These are phyloP conservation scores for Paraurostyla sp. DNA, from an alignment of 73 alveolate genomes.

Conservation along the genomic window DNA sequence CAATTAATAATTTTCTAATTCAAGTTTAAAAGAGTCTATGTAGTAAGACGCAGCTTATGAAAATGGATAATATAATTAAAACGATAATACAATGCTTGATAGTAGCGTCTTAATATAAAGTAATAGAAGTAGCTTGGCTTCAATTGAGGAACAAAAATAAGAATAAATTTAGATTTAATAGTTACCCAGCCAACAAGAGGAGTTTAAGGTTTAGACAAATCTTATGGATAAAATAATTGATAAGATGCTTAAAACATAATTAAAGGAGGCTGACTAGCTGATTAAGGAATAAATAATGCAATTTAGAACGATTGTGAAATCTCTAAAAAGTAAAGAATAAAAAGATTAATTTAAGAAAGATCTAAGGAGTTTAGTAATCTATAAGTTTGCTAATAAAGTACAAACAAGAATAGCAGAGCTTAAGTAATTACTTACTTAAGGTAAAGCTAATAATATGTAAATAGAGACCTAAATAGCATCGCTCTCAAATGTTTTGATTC, in stretches of 20 bases:
- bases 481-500: neutral
- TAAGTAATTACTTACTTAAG: neutral
- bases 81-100: neutral
- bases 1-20: neutral
- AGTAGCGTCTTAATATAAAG: neutral
- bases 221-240: neutral
- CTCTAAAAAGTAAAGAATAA: neutral
- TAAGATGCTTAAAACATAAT: neutral
- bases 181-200: too few relatives aligned
- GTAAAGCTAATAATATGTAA: neutral
- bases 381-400: neutral
- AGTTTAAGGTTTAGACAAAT: too few relatives aligned
- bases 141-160: too few relatives aligned
- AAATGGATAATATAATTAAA: neutral
- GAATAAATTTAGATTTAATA: too few relatives aligned
- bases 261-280: neutral
- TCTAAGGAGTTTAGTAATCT: neutral
- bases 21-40: neutral
- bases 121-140: too few relatives aligned
- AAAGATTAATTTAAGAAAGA: neutral
- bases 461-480: constrained; percentile 7
- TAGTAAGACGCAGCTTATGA: neutral
- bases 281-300: neutral
- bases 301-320: neutral
- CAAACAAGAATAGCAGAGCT: neutral